Conservation (phyloP, 2,329 filamentous ascomycete genomes). For the Diaporthe nobilis region DNA sequence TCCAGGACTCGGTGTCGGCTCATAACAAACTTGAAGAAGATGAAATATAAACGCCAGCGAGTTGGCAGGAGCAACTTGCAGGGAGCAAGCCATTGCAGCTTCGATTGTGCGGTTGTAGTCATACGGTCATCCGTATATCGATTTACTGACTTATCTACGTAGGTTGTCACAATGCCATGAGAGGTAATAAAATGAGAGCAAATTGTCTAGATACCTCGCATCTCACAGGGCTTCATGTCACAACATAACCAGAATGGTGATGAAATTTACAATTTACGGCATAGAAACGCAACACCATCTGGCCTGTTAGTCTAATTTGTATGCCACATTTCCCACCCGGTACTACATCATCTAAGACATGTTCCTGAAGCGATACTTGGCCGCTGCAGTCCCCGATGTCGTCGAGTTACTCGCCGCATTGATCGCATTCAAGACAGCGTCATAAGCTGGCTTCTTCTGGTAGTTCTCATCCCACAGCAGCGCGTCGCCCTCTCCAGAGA, state of each 20-base stretch:
- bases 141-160: too few relatives aligned
- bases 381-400: not conserved
- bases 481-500: slow-evolving; percentile 57
- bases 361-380: not conserved
- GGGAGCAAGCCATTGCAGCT: too few relatives aligned
- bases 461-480: slow-evolving; percentile 56
- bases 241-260: not conserved
- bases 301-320: not conserved
- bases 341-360: not conserved
- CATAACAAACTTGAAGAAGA: too few relatives aligned
- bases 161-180: too few relatives aligned
- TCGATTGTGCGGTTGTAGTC: too few relatives aligned
- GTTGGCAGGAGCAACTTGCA: too few relatives aligned
- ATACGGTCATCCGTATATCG: too few relatives aligned
- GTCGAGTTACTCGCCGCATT: not conserved
- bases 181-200: too few relatives aligned
- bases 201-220: too few relatives aligned
- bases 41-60: too few relatives aligned
- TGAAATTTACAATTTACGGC: not conserved
- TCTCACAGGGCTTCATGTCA: not conserved
- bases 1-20: not conserved
- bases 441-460: slow-evolving; percentile 57
- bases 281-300: not conserved
- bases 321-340: too few relatives aligned
- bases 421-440: slow-evolving; percentile 21